Evolutionary conservation across 352 stramenopile species (phyloP).

Genomic region (Globisporangium mamillatum): DNA sequence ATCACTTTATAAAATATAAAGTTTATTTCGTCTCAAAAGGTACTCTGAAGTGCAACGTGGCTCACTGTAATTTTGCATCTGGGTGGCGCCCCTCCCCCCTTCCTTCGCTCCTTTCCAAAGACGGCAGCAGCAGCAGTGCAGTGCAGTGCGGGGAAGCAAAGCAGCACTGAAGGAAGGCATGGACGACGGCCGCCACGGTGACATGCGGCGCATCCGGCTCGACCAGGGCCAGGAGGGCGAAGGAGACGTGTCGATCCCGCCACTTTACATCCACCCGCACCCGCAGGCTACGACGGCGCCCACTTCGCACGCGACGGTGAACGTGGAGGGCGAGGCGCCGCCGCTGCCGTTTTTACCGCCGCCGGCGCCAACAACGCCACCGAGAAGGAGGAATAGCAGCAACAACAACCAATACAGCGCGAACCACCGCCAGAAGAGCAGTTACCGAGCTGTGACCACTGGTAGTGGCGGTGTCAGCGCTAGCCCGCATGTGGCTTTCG

Average conservation of each 20-base stretch:
- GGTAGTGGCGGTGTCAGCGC: background rate
- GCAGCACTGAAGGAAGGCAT: slow-evolving; percentile 11
- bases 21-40: background rate
- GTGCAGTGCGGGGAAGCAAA: background rate
- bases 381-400: slow-evolving; percentile 5
- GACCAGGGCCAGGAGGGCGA: slow-evolving; percentile 14
- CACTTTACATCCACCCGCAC: slow-evolving; percentile 6
- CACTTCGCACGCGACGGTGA: background rate
- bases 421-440: slow-evolving; percentile 6
- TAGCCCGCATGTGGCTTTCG: slow-evolving; percentile 3
- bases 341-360: slow-evolving; percentile 7
- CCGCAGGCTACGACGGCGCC: background rate
- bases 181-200: slow-evolving; percentile 1
- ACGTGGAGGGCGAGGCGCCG: background rate
- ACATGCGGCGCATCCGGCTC: slow-evolving; percentile 13
- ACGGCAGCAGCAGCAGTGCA: background rate
- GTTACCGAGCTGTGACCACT: background rate
- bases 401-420: background rate
- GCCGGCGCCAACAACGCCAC: slow-evolving; percentile 5
- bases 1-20: background rate
- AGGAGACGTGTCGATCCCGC: slow-evolving; percentile 5
- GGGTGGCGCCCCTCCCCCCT: slow-evolving; percentile 2
- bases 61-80: background rate
- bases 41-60: background rate
- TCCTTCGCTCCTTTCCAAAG: slow-evolving; percentile 9